Base-by-base conservation (phyloP, 352 stramenopile species). In the Phytophthora syringae region DNA sequence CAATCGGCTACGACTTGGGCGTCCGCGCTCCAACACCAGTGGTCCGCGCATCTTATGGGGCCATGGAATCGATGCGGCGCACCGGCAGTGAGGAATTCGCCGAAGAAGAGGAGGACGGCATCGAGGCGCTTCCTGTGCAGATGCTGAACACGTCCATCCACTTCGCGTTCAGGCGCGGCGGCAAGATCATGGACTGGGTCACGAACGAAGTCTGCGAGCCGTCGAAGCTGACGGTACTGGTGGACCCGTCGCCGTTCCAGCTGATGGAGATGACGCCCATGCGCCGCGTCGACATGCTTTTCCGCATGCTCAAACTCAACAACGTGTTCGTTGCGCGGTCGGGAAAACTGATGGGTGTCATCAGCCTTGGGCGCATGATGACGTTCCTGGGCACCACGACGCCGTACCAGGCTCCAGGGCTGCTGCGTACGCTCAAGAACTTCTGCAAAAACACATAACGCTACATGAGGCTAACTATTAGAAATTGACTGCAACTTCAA, bases 281-380 rank as follows among this genome's bases (percentile, higher is more conserved):
- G 83, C 83, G 82, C 44, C 82, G 82, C 20, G 86, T 97, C 24
- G 87, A 97, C 57, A 62, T 91, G 64, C 70, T 97, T 22, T 95
- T 97, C 69, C 83, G 89, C 37, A 95, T 95, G 84, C 84, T 97
- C 43, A 95, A 93, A 64, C 80, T 97, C 52, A 94, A 94, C 67
- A 91, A 95, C 64, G 84, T 87, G 25, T 97, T 94, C 65, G 83
- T 97, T 30, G 90, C 89, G 58, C 84, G 88, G 12, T 92, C 82
- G 5, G 89, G 89, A 0, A 76, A 72, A 18, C 78, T 96, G 50
- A 86, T 93, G 64, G 88, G 88, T 49, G 72, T 90, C 16, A 93
- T 96, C 60, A 89, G 81, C 20, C 84, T 89, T 42, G 79, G 84
- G 54, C 74, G 83, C 21, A 79, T 96, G 59, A 94, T 94, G 86